phyloP scores from a whole-genome alignment of 768 basidiomycete species.

The Mycena kentingensis region DNA sequence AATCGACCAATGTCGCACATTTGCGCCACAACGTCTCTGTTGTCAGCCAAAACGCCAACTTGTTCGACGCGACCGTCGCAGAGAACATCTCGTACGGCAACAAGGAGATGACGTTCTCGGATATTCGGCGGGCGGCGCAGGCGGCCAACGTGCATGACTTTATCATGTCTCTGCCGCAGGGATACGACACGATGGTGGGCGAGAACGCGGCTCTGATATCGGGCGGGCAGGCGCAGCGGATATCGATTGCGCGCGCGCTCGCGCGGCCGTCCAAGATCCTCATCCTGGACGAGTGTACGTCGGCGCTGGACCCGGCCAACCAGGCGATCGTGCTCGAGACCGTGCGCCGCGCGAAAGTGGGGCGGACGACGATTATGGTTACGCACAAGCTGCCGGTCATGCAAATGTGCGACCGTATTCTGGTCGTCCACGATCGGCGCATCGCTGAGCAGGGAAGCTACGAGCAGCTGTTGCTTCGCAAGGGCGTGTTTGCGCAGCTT shows the following conservation, averaged over 20 bases:
- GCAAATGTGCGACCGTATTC: conserved; percentile 74
- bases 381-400: conserved; percentile 79
- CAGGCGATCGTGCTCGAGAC: conserved; percentile 70
- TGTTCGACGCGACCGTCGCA: conserved; percentile 75
- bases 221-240: conserved; percentile 78
- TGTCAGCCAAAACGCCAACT: conserved; percentile 75
- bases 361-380: conserved; percentile 73
- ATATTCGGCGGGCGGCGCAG: conserved; percentile 63
- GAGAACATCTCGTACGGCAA: conserved; percentile 79
- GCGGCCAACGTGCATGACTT: conserved; percentile 79
- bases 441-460: conserved; percentile 67
- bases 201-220: conserved; percentile 79
- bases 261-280: conserved; percentile 62
- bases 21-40: conserved; percentile 75
- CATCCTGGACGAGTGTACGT: conserved; percentile 80
- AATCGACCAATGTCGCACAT: conserved; percentile 57
- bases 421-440: conserved; percentile 63
- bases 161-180: conserved; percentile 66
- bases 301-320: conserved; percentile 71
- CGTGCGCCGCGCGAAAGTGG: conserved; percentile 56
- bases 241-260: conserved; percentile 78
- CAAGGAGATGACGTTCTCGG: conserved; percentile 44
- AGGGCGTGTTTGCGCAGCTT: conserved; percentile 61
- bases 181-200: conserved; percentile 78
- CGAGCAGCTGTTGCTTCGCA: conserved; percentile 53